phyloP scores from a whole-genome alignment of 768 basidiomycete species.

The Artomyces pyxidatus region DNA sequence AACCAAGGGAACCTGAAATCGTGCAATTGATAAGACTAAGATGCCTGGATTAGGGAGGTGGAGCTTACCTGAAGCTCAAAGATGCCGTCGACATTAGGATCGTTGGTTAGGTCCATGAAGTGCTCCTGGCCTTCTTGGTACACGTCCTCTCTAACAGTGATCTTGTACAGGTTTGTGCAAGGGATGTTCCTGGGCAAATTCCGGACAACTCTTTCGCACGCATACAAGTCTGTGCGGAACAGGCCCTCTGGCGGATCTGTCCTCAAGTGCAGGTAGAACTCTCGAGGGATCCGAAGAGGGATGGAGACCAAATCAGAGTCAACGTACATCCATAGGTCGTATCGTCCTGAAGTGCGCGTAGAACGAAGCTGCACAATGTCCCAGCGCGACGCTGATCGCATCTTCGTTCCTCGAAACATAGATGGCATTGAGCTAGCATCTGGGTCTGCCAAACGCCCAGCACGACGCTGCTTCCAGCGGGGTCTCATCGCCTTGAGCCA shows the following conservation, averaged over 20 bases:
- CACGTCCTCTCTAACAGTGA: constrained; percentile 74
- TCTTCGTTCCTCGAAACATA: constrained; percentile 62
- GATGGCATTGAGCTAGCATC: constrained; percentile 46
- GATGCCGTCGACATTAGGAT: constrained; percentile 90
- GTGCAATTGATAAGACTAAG: neutral
- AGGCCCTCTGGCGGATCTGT: constrained; percentile 52
- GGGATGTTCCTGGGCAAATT: constrained; percentile 75
- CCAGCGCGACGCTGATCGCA: constrained; percentile 67
- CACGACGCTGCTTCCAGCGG: constrained; percentile 62
- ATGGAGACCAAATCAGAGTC: constrained; percentile 73
- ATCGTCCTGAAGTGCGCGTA: constrained; percentile 71
- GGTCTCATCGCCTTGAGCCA: constrained; percentile 76
- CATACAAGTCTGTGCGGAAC: constrained; percentile 64
- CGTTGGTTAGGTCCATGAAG: constrained; percentile 87
- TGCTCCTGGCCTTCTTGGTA: constrained; percentile 84
- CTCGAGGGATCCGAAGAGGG: constrained; percentile 77
- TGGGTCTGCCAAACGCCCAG: constrained; percentile 30
- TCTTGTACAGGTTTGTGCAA: constrained; percentile 72
- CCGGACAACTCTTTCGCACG: constrained; percentile 62
- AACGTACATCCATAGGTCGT: constrained; percentile 80
- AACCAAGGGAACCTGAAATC: constrained; percentile 67
- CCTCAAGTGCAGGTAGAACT: constrained; percentile 91
- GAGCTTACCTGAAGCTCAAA: constrained; percentile 80
- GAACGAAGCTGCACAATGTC: constrained; percentile 88
- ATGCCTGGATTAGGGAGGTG: neutral